Percentiles rank a stretch among this genome's conserved stretches.
phyloP scores from a whole-genome alignment of 345 rosid genomes.

The Lepidium africanum region DNA sequence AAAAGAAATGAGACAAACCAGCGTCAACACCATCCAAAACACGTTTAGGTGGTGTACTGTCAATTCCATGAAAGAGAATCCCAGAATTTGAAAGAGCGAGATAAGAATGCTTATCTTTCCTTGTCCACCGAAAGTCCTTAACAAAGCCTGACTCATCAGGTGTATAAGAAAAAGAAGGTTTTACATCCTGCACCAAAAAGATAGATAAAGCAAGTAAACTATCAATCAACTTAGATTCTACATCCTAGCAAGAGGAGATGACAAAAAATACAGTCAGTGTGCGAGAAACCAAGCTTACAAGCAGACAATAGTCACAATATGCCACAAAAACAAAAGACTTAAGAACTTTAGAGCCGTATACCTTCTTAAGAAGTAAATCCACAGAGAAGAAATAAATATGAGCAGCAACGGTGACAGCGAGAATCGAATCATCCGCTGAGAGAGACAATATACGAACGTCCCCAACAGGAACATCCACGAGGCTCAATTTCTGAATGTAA shows the following conservation, averaged over 20 bases:
- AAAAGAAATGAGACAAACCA: conserved; percentile 36
- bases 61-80: conserved; percentile 53
- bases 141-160: conserved; percentile 43
- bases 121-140: conserved; percentile 72
- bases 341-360: conserved; percentile 9
- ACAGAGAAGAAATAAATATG: conserved; percentile 56
- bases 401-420: conserved; percentile 50
- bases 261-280: not conserved
- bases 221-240: conserved; percentile 1
- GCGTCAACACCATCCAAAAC: conserved; percentile 76
- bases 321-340: not conserved
- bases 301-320: not conserved
- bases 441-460: conserved; percentile 49
- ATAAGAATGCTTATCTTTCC: conserved; percentile 45
- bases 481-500: conserved; percentile 47
- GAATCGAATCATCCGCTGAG: conserved; percentile 57
- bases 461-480: conserved; percentile 55
- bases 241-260: not conserved
- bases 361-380: conserved; percentile 56
- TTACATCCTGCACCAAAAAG: conserved; percentile 38
- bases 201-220: not conserved
- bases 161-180: conserved; percentile 45
- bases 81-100: conserved; percentile 55
- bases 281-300: not conserved
- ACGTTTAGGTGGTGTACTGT: conserved; percentile 35